These are phyloP conservation scores for Epichloe glyceriae DNA, from an alignment of 2,329 filamentous ascomycete species.

Conservation along the genomic window DNA sequence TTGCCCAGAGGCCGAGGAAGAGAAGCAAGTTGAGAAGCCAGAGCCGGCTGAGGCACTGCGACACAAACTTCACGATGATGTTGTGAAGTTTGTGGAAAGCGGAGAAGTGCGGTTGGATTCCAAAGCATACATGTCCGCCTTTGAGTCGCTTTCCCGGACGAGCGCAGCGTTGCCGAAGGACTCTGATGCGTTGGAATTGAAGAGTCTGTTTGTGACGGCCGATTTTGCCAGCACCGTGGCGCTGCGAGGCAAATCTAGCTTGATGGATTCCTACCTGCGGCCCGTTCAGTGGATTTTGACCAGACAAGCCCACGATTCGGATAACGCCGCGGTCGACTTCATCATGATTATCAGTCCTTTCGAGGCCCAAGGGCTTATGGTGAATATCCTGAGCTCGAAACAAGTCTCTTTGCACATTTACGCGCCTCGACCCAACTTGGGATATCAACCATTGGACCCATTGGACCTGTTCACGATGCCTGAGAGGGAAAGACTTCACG, in stretches of 20 bases:
- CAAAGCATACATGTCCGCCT: slow-evolving; percentile 7
- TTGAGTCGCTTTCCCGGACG: slow-evolving; percentile 7
- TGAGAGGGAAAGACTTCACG: neutral
- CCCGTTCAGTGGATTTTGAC: slow-evolving; percentile 14
- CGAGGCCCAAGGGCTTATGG: slow-evolving; percentile 42
- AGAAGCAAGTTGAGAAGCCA: slow-evolving; percentile 41
- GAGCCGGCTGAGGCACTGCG: slow-evolving; percentile 15
- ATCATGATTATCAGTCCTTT: slow-evolving; percentile 46
- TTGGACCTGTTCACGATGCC: slow-evolving; percentile 12
- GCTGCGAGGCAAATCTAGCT: neutral
- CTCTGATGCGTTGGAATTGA: slow-evolving; percentile 7
- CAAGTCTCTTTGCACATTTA: slow-evolving; percentile 37
- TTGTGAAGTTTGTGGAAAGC: slow-evolving; percentile 15
- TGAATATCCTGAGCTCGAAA: slow-evolving; percentile 20
- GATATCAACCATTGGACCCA: slow-evolving; percentile 7
- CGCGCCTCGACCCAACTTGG: slow-evolving; percentile 28
- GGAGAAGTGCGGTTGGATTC: slow-evolving; percentile 1
- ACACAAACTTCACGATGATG: slow-evolving; percentile 30
- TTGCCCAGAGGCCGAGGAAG: slow-evolving; percentile 47
- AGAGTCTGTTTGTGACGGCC: slow-evolving; percentile 7
- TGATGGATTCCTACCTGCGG: slow-evolving; percentile 12
- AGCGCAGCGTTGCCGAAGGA: slow-evolving; percentile 8
- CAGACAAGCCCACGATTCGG: neutral
- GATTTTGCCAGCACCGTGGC: slow-evolving; percentile 10
- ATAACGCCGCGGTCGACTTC: neutral